Percentiles rank a stretch among this genome's conserved stretches.
These are phyloP conservation scores for Metschnikowia lochheadii DNA, from an alignment of 805 yeast species.

Conservation along the genomic window DNA sequence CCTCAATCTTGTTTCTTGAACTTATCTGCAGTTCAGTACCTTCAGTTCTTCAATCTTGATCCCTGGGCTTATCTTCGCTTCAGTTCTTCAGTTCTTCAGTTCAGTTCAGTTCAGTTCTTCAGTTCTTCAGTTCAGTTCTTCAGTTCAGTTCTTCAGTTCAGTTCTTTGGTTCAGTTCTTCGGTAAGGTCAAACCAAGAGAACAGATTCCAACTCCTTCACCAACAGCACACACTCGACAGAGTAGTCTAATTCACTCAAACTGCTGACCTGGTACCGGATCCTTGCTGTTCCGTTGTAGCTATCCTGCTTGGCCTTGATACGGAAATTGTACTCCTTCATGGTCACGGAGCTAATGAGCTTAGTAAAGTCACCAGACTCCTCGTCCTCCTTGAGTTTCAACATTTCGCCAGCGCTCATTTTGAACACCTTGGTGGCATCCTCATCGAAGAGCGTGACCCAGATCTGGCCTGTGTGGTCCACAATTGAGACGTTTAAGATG, in stretches of 20 bases:
- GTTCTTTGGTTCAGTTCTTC: no score
- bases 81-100: no score
- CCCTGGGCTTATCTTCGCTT: no score
- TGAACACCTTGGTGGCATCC: conserved; percentile 67
- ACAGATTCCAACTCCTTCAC: conserved; percentile 35
- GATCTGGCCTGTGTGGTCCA: conserved; percentile 76
- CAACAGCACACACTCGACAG: conserved; percentile 57
- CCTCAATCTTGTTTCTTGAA: no score
- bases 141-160: no score
- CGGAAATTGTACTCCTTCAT: conserved; percentile 74
- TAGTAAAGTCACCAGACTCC: conserved; percentile 40
- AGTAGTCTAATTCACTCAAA: conserved; percentile 50
- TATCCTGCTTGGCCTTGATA: conserved; percentile 77
- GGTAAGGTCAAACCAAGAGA: conserved; percentile 4
- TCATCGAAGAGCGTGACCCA: conserved; percentile 89
- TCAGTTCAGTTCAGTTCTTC: no score
- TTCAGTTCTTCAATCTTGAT: no score
- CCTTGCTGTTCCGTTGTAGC: conserved; percentile 72
- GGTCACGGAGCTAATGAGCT: conserved; percentile 44
- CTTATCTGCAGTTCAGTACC: no score
- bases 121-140: no score
- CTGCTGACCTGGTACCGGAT: conserved; percentile 68
- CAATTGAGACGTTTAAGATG: conserved; percentile 68
- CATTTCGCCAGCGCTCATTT: conserved; percentile 62
- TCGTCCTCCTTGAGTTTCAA: conserved; percentile 37